Conservation (phyloP, 2,329 filamentous ascomycete species). For the Celoporthe dispersa region DNA sequence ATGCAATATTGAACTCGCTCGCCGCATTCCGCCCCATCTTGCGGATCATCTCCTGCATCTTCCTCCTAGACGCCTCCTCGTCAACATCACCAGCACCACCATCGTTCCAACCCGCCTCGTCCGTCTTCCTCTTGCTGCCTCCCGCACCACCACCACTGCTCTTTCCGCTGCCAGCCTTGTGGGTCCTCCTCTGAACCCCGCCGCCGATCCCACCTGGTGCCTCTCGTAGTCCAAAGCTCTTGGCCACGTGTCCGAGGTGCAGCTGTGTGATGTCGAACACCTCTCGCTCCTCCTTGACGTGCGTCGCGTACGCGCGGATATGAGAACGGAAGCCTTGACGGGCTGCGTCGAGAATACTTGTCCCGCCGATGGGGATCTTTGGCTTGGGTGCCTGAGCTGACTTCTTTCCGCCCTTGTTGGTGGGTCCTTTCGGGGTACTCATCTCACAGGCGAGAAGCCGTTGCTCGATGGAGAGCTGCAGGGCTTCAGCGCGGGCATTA, state of each 20-base stretch:
- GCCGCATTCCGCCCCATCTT: conserved; percentile 54
- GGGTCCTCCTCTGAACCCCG: conserved; percentile 53
- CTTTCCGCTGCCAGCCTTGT: conserved; percentile 43
- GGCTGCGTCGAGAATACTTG: conserved; percentile 76
- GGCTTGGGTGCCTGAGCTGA: conserved; percentile 43
- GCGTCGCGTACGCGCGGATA: conserved; percentile 92
- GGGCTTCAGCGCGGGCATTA: conserved; percentile 53
- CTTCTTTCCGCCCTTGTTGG: conserved; percentile 37
- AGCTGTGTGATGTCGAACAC: conserved; percentile 92
- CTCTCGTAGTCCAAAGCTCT: conserved; percentile 89
- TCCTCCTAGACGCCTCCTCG: conserved; percentile 65
- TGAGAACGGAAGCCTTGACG: conserved; percentile 89
- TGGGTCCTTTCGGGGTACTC: conserved; percentile 19
- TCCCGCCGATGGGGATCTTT: conserved; percentile 36
- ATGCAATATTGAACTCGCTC: conserved; percentile 69
- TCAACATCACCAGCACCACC: conserved; percentile 51
- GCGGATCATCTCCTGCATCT: conserved; percentile 65
- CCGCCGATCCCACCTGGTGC: conserved; percentile 80
- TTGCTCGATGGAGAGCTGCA: conserved; percentile 65
- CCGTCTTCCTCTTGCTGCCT: conserved; percentile 31
- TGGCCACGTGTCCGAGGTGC: conserved; percentile 90
- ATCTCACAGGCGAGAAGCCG: conserved; percentile 50
- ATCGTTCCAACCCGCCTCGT: conserved; percentile 44
- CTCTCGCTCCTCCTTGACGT: conserved; percentile 79
- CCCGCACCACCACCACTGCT: conserved; percentile 32